Evolutionary conservation across 2,329 filamentous ascomycete species (phyloP).

Genomic region (Sporothrix sp.): DNA sequence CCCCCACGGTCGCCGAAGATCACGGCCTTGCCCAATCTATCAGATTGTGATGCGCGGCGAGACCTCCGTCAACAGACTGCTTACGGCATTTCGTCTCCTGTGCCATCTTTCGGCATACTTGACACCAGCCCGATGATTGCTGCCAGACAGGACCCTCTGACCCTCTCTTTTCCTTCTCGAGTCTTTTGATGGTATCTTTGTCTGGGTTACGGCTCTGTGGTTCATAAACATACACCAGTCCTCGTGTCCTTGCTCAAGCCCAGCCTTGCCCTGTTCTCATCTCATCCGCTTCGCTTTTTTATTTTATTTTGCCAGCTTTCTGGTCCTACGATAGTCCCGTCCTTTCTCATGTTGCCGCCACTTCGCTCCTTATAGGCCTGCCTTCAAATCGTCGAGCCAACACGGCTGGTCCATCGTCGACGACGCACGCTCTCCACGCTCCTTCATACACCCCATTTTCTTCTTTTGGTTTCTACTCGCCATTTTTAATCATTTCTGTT

Average conservation of each 20-base stretch:
- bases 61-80: not conserved
- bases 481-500: not conserved
- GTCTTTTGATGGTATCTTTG: not conserved
- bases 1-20: constrained; percentile 1
- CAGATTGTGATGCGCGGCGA: constrained; percentile 13
- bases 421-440: not conserved
- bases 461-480: not conserved
- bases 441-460: too few species aligned
- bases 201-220: too few species aligned
- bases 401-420: not conserved
- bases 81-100: not conserved
- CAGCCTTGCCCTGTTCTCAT: not conserved
- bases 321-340: not conserved
- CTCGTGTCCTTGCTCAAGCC: constrained; percentile 2
- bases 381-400: too few species aligned
- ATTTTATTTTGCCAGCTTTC: not conserved
- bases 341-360: too few species aligned
- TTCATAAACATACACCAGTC: constrained; percentile 1
- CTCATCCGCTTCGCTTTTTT: not conserved
- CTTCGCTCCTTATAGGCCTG: not conserved
- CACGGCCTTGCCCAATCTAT: not conserved
- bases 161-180: not conserved
- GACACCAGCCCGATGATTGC: not conserved
- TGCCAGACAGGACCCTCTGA: not conserved
- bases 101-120: not conserved